Percentiles rank a stretch among this genome's conserved stretches.
phyloP scores from a whole-genome alignment of 306 rosid species.

The Cicer pinnatifidum region DNA sequence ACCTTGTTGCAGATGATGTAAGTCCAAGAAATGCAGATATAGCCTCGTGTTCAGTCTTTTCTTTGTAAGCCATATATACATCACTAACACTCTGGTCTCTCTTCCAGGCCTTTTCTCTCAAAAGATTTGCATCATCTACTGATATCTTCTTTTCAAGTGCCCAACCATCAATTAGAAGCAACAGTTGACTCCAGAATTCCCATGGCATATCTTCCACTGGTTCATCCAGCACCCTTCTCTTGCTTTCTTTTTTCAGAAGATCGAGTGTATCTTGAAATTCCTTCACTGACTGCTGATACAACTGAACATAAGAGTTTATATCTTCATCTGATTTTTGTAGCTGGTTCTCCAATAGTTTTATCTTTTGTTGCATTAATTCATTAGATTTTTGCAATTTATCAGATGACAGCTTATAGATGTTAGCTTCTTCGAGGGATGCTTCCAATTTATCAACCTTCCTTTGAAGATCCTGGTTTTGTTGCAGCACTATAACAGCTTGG shows the following conservation, averaged over 20 bases:
- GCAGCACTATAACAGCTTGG: slow-evolving; percentile 68
- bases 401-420: slow-evolving; percentile 66
- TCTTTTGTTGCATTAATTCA: slow-evolving; percentile 78
- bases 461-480: slow-evolving; percentile 85
- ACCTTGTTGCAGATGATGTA: slow-evolving; percentile 66
- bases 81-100: slow-evolving; percentile 67
- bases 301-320: slow-evolving; percentile 69
- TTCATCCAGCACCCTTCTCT: slow-evolving; percentile 61
- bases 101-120: slow-evolving; percentile 89
- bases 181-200: slow-evolving; percentile 91
- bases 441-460: slow-evolving; percentile 79
- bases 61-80: slow-evolving; percentile 68
- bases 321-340: slow-evolving; percentile 88
- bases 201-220: slow-evolving; percentile 88
- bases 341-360: slow-evolving; percentile 73
- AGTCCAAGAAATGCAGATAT: slow-evolving; percentile 73
- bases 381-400: slow-evolving; percentile 70
- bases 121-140: slow-evolving; percentile 62
- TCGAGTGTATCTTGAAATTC: slow-evolving; percentile 80
- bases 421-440: slow-evolving; percentile 77
- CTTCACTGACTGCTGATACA: slow-evolving; percentile 83
- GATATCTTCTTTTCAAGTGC: slow-evolving; percentile 77
- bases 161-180: slow-evolving; percentile 95
- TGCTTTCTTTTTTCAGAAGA: slow-evolving; percentile 78
- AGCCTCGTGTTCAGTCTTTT: slow-evolving; percentile 63